Percentiles rank a stretch among this genome's conserved stretches.
phyloP scores from a whole-genome alignment of 2,329 filamentous ascomycete genomes.

The Ophiostoma angusticollis region DNA sequence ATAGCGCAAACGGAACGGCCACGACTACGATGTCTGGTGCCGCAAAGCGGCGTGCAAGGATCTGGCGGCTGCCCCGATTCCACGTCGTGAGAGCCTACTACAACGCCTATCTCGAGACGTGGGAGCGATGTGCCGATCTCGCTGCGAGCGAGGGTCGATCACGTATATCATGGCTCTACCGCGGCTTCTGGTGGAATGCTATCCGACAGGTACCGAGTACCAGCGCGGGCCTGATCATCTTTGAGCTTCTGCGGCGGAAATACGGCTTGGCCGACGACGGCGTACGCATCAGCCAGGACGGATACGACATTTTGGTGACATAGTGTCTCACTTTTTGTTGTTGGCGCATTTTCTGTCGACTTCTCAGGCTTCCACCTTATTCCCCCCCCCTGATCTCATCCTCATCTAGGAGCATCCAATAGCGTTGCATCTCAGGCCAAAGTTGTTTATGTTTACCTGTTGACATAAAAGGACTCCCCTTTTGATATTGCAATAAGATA shows the following conservation, averaged over 20 bases:
- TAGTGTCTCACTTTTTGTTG: not conserved
- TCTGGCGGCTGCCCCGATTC: slow-evolving; percentile 23
- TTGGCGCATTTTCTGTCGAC: slow-evolving; percentile 1
- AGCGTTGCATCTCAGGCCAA: no score
- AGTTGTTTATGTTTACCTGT: no score
- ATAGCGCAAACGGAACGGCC: not conserved
- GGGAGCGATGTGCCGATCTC: slow-evolving; percentile 43
- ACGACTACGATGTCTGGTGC: no score
- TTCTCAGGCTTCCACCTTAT: no score
- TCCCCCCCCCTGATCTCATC: no score
- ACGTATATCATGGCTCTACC: slow-evolving; percentile 52
- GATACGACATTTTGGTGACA: slow-evolving; percentile 54
- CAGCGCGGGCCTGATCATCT: slow-evolving; percentile 64
- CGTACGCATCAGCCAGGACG: slow-evolving; percentile 53
- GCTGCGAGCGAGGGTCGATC: slow-evolving; percentile 43
- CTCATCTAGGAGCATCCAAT: no score
- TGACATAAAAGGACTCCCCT: no score
- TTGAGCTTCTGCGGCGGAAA: slow-evolving; percentile 62
- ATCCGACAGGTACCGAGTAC: slow-evolving; percentile 65
- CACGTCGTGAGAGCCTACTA: slow-evolving; percentile 54
- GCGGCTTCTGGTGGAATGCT: slow-evolving; percentile 59
- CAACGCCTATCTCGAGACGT: slow-evolving; percentile 57
- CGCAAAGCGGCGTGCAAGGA: no score
- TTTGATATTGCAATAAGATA: no score
- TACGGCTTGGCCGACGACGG: slow-evolving; percentile 52